Evolutionary conservation across 352 stramenopile genomes (phyloP), one percentile per base, ranked within the genome.

Genomic region (Pythium diclinum): DNA sequence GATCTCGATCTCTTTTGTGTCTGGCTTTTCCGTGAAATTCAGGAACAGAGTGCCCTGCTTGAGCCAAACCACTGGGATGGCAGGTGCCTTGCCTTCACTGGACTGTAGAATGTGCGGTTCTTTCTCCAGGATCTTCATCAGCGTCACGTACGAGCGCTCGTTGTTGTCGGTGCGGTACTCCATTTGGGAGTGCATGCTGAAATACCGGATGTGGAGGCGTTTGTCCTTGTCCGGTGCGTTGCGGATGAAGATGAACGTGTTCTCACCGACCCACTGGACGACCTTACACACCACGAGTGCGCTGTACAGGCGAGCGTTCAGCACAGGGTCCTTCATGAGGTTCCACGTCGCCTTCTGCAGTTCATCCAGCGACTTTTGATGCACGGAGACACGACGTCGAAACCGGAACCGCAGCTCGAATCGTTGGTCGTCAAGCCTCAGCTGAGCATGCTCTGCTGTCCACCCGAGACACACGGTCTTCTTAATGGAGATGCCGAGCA

Each of bases 61-160:
- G 19, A 72, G 59, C 66, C 66, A 72, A 23, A 65, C 53, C 32
- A 68, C 66, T 9, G 56, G 66, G 34, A 34, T 57, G n/a, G 57
- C 10, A 6, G 56, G n/a, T 14, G 52, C 56, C 30, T 32, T 40
- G 44, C 19, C 34, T 2, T 61, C 21, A 7, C 11, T 33, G 6
- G 63, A 17, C 36, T 72, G 51, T 21, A 65, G 11, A 6, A 68
- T 57, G 21, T 68, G 59, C 34, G 61, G 61, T 1, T 69, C 61
- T 28, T 69, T 73, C 61, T 73, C 67, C 6, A 69, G 42, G 10
- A 72, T 30, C 66, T 63, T 61, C 66, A 72, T 72, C 44, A 72
- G 66, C 42, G 57, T 65, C 32, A 72, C 47, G 21, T 38, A 57
- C 19, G 66, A 56, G 21, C 56, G 66, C 42, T 72, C 66, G 40